Conservation (phyloP, 1,139 yeast species). For the Citeromyces siamensis region DNA sequence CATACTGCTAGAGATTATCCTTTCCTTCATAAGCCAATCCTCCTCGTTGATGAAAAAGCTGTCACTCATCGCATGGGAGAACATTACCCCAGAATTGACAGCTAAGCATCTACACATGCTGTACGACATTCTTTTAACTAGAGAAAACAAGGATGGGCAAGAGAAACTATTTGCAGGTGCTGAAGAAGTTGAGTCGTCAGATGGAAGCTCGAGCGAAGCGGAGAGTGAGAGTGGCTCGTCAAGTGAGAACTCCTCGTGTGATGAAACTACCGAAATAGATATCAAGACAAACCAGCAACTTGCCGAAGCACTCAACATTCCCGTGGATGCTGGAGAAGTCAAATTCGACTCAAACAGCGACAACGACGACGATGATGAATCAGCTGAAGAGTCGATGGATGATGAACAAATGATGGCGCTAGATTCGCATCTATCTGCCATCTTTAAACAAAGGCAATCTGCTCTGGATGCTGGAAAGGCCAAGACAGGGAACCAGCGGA, state of each 20-base stretch:
- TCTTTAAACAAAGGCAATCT: slow-evolving; percentile 70
- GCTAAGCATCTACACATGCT: slow-evolving; percentile 42
- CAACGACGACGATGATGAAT: slow-evolving; percentile 23
- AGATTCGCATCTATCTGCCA: slow-evolving; percentile 73
- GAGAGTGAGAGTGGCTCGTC: no score
- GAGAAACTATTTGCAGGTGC: slow-evolving; percentile 59
- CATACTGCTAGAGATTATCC: slow-evolving; percentile 67
- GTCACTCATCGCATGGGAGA: slow-evolving; percentile 69
- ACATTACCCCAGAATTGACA: slow-evolving; percentile 34
- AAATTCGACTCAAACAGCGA: slow-evolving; percentile 12
- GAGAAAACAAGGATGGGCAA: slow-evolving; percentile 80
- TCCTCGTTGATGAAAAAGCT: slow-evolving; percentile 61
- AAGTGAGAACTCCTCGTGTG: slow-evolving; percentile 24
- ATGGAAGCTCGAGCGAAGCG: slow-evolving; percentile 20
- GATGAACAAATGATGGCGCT: slow-evolving; percentile 97
- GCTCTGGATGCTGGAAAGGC: slow-evolving; percentile 56
- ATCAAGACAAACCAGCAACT: slow-evolving; percentile 57
- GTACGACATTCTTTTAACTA: slow-evolving; percentile 55
- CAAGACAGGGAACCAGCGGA: no score
- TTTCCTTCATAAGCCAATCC: slow-evolving; percentile 65
- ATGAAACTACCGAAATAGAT: slow-evolving; percentile 32
- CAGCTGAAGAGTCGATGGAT: slow-evolving; percentile 77
- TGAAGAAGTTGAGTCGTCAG: slow-evolving; percentile 30
- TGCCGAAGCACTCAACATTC: slow-evolving; percentile 69
- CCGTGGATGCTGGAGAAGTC: slow-evolving; percentile 22